Base-by-base conservation (phyloP, 768 basidiomycete species). In the Coprinellus aureogranulatus region DNA sequence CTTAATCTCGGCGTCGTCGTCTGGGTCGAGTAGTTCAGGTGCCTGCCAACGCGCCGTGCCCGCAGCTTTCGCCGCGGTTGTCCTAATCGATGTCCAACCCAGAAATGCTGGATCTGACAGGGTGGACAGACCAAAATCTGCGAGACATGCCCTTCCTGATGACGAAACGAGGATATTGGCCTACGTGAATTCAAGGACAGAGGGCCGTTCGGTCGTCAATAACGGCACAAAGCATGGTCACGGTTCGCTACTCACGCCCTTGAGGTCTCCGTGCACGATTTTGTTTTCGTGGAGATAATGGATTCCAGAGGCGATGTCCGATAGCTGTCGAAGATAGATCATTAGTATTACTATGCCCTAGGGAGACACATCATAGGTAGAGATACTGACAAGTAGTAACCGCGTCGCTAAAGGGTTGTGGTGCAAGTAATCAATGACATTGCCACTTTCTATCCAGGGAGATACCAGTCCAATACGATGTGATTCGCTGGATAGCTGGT, bases 101-200 rank as follows among this genome's bases (percentile, higher is more conserved):
- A 28, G 25, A 14, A 53, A 34, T 11, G 42, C 23, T 8, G 46
- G 20, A 10, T 53, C 49, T 8, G 51, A 54, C 8, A 66, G 53
- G 5, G 49, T 59, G 2, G 66, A 66, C 6, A 69, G 45, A 2
- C 66, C 66, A 34, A 69, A 67, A 42, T 67, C 66, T 0, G 62
- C 65, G 11, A 69, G 40, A 26, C 60, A 61, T 6, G 66, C 66
- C 28, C 59, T 44, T 12, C 63, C 67, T 12, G 53, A 60, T 3
- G 23, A 14, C n/a, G 63, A 52, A 3, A 68, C 55, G 31, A 67
- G 60, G 28, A 68, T 59, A 44, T 67, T 65, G 4, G 22, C 26
- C 65, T 68, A 14, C 12, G n/a, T n/a, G n/a, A n/a, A 27, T 3
- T n/a, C 25, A 20, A 18, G 50, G 41, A 20, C 10, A 22, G 23